Conservation (phyloP, 495 filamentous ascomycete species). For the Sordaria brevicollis region DNA sequence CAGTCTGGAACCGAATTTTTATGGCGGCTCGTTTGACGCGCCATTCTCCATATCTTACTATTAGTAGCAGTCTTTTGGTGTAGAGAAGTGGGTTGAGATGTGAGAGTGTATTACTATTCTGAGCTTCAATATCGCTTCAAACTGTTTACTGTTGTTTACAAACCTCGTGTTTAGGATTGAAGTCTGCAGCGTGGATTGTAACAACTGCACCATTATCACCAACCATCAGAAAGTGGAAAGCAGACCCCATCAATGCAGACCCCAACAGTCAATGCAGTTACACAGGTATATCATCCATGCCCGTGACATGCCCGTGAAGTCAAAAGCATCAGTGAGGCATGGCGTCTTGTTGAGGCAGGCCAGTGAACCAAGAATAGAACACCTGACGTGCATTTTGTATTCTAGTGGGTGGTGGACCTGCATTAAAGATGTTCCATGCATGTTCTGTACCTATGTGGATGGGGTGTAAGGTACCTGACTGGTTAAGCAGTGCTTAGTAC, state of each 20-base stretch:
- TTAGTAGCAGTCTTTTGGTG: neutral
- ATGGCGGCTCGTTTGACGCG: neutral
- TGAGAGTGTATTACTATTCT: neutral
- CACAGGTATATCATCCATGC: neutral
- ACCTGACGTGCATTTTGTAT: neutral
- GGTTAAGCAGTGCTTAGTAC: neutral
- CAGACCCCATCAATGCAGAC: too few relatives aligned
- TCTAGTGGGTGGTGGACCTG: neutral
- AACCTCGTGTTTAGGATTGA: neutral
- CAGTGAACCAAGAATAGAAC: neutral
- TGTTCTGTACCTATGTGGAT: too few relatives aligned
- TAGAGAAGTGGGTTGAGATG: neutral
- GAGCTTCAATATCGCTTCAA: neutral
- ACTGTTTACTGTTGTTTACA: neutral
- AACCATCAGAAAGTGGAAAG: too few relatives aligned
- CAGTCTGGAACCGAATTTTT: neutral
- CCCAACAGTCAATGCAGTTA: too few relatives aligned
- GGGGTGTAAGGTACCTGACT: neutral
- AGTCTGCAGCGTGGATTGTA: too few relatives aligned
- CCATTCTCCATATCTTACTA: too few relatives aligned
- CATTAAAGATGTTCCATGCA: neutral
- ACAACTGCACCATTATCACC: neutral
- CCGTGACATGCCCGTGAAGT: too few relatives aligned
- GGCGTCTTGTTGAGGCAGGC: too few relatives aligned
- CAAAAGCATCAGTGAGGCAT: neutral